A percentile compares a stretch with the other conserved stretches of the same genome.
phyloP scores from a whole-genome alignment of 2,329 filamentous ascomycete species.

The Aureobasidium vineae region DNA sequence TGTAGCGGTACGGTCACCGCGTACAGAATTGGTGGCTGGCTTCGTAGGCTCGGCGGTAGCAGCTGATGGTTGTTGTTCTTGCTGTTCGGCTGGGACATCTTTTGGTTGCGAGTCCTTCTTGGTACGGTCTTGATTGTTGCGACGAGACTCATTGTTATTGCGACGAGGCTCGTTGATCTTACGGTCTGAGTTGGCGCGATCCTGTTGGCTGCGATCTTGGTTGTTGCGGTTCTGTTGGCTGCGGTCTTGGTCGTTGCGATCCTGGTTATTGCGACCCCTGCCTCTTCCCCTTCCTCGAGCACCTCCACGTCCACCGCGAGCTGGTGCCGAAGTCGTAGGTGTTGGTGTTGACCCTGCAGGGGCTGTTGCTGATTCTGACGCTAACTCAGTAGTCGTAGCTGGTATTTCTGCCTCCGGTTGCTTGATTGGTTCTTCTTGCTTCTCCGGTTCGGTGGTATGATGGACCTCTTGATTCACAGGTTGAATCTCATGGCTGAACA shows the following conservation, averaged over 20 bases:
- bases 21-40: slow-evolving; percentile 33
- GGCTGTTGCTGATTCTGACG: neutral
- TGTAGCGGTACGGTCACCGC: slow-evolving; percentile 39
- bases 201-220: neutral
- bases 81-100: neutral
- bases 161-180: slow-evolving; percentile 23
- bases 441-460: slow-evolving; percentile 26
- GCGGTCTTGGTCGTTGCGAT: neutral
- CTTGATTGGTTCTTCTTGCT: slow-evolving; percentile 27
- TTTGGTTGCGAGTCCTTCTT: neutral
- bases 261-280: slow-evolving; percentile 10
- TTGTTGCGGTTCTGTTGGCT: neutral
- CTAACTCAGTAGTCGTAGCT: neutral
- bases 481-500: slow-evolving; percentile 49
- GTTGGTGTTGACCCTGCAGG: slow-evolving; percentile 28
- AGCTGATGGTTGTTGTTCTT: slow-evolving; percentile 20
- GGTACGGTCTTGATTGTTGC: slow-evolving; percentile 6
- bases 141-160: neutral
- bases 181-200: neutral
- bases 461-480: slow-evolving; percentile 1
- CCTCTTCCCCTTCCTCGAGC: slow-evolving; percentile 26
- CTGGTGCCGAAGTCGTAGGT: slow-evolving; percentile 15
- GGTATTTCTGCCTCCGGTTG: slow-evolving; percentile 1
- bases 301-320: neutral
- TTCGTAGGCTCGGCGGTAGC: slow-evolving; percentile 31